Conservation (phyloP, 768 basidiomycete genomes). For the Amanita rimosa region DNA sequence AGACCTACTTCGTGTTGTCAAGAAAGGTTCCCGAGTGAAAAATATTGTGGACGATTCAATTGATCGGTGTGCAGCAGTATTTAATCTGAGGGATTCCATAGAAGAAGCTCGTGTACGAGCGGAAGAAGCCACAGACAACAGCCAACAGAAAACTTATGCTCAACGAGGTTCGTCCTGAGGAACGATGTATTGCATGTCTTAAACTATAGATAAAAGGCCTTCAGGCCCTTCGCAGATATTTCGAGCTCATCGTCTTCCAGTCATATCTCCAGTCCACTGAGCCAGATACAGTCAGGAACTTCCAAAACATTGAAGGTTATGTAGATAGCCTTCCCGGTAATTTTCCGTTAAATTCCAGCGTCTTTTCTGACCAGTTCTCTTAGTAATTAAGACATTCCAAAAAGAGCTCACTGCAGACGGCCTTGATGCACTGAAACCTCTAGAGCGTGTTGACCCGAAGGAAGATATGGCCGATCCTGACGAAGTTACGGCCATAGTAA, state of each 20-base stretch:
- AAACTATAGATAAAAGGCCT: conserved; percentile 33
- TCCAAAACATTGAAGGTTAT: conserved; percentile 72
- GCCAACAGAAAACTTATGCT: conserved; percentile 50
- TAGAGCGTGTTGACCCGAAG: conserved; percentile 57
- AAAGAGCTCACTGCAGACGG: conserved; percentile 80
- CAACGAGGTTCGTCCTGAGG: conserved; percentile 47
- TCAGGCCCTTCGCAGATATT: conserved; percentile 76
- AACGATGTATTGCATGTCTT: neutral
- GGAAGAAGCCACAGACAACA: conserved; percentile 66
- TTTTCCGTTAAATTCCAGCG: conserved; percentile 5
- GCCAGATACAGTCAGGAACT: conserved; percentile 68
- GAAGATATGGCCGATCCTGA: conserved; percentile 77
- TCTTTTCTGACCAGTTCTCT: neutral
- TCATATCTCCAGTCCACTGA: conserved; percentile 76
- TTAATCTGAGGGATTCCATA: conserved; percentile 82
- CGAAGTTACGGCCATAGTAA: conserved; percentile 81
- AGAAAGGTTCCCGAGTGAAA: conserved; percentile 82
- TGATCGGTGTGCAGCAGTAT: conserved; percentile 73
- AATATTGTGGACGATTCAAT: conserved; percentile 78
- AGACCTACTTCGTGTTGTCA: conserved; percentile 80
- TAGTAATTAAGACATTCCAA: conserved; percentile 92
- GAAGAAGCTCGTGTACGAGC: conserved; percentile 73
- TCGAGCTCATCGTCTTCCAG: conserved; percentile 80
- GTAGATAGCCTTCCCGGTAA: conserved; percentile 78
- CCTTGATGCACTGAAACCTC: conserved; percentile 67